Evolutionary conservation across 2,329 filamentous ascomycete species (phyloP).

Genomic region (Fusarium brachygibbosum): DNA sequence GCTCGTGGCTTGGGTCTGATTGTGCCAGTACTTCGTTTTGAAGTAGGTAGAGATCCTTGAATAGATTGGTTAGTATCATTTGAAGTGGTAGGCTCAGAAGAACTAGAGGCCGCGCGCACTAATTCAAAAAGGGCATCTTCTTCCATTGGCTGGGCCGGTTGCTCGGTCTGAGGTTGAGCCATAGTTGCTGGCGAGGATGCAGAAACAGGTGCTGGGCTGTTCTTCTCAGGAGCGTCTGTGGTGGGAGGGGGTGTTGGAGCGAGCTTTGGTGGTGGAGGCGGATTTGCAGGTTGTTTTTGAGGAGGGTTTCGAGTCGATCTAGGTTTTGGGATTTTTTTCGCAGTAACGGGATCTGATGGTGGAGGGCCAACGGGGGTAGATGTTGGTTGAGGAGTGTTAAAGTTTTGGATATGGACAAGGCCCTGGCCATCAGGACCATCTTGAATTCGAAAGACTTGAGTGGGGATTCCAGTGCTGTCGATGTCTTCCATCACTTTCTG

Average conservation of each 20-base stretch:
- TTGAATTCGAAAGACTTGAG: conserved; percentile 61
- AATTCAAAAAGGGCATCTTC: conserved; percentile 39
- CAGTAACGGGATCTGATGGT: conserved; percentile 41
- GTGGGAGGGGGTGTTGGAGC: conserved; percentile 58
- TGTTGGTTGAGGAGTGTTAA: conserved; percentile 50
- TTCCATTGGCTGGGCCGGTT: conserved; percentile 19
- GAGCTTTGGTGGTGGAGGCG: conserved; percentile 44
- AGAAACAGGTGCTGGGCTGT: conserved; percentile 47
- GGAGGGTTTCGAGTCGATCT: conserved; percentile 27
- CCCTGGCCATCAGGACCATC: conserved; percentile 54
- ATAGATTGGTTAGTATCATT: conserved; percentile 36
- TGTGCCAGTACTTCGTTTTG: conserved; percentile 23
- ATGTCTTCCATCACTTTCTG: conserved; percentile 51
- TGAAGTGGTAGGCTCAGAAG: conserved; percentile 38
- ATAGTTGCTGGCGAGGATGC: conserved; percentile 24
- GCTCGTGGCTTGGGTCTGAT: conserved; percentile 34
- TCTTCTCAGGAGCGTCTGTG: conserved; percentile 55
- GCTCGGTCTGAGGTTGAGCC: conserved; percentile 19
- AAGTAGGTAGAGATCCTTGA: conserved; percentile 33
- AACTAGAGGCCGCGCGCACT: conserved; percentile 38
- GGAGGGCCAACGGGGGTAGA: conserved; percentile 39
- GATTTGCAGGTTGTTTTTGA: conserved; percentile 39
- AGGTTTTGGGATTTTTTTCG: conserved; percentile 29
- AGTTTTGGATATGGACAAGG: conserved; percentile 54
- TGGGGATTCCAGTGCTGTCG: conserved; percentile 55